Base-by-base conservation (phyloP, 352 stramenopile genomes). In the Salisapilia sapeloensis region DNA sequence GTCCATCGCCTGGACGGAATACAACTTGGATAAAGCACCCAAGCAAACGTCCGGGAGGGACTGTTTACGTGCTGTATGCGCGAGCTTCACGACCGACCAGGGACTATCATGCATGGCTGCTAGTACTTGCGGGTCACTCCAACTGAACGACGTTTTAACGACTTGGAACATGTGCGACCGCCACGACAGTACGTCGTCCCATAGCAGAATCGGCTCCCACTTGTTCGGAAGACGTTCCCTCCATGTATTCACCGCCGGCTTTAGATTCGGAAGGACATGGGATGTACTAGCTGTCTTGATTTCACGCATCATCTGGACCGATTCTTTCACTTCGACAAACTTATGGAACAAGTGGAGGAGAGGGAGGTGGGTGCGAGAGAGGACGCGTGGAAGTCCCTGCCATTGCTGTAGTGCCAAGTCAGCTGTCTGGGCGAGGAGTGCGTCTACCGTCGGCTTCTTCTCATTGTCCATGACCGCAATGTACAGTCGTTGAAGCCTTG, bases 141-240 rank as follows among this genome's bases (percentile, higher is more conserved):
- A 87, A 6, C 56, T 75, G 35, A 91, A 92, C 16, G 69, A 87
- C 16, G 45, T 90, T 52, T 91, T 92, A 18, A 94, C 65, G 18
- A 89, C 60, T 42, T 87, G 60, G 53, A 94, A 93, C 65, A 96
- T 92, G 61, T 96, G 81, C 29, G 75, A 81, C 15, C 85, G 65
- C 85, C 85, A 96, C 35, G 77, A 94, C 13, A 96, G 52, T 21
- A 96, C 89, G 35, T 94, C 79, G 40, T 95, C 84, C 85, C 85
- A 96, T 8, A 93, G 48, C 35, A 92, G 47, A 50, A 95, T 87
- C 9, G 76, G 74, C 22, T 96, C 85, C 77, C 84, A 95, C 47
- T 92, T 91, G 53, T 96, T 96, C 6, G 84, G 84, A 29, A 96
- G 52, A 1, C 85, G 78, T 44, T 95, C 81, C 27, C 83, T 57